Evolutionary conservation across 257 asterid species (phyloP), one percentile per base, ranked within the genome.

Genomic region (Penstemon eatonii): DNA sequence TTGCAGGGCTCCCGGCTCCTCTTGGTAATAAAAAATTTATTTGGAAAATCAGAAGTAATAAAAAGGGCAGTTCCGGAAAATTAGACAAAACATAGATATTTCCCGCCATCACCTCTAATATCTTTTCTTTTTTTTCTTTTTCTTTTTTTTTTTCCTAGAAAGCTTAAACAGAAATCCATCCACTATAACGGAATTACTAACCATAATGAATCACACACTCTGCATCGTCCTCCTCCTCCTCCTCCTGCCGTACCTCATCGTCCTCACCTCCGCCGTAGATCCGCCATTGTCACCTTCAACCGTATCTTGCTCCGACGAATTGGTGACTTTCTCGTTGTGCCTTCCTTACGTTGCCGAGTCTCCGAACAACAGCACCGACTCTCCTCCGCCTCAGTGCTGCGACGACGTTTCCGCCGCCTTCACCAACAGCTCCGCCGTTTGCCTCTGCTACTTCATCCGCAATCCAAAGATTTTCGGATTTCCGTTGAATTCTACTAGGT

Each of bases 301-400:
- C 10, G 57, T 43, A 0, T 60, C 82, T 57, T 92, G 98, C 76
- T 72, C 93, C 56, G 89, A 82, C 76, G 84, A 84, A 68, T 73
- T 92, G 65, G 91, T 87, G 38, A 19, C 73, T 5, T 87, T 92
- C 79, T 89, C 98, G 8, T 56, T 81, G 40, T 92, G 98, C 60
- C 91, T 92, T 18, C 76, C 91, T 0, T 89, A 77, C 81, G 76
- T 84, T 56, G 76, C 96, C 15, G 72, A 64, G 12, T 65, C 77
- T 59, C 93, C 96, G 33, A 92, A 87, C 88, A 92, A 89, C 70
- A 67, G 68, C 71, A 79, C 92, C 49, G 78, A 52, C 39, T 68
- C 76, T 25, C 98, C 97, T 18, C 73, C 91, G 37, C 73, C 76
- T 41, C 81, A 82, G 67, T 92, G 98, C 75, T 92, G 98, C 73